Base-by-base conservation (phyloP, 1,284 basidiomycete genomes). In the Gomphus sp. region DNA sequence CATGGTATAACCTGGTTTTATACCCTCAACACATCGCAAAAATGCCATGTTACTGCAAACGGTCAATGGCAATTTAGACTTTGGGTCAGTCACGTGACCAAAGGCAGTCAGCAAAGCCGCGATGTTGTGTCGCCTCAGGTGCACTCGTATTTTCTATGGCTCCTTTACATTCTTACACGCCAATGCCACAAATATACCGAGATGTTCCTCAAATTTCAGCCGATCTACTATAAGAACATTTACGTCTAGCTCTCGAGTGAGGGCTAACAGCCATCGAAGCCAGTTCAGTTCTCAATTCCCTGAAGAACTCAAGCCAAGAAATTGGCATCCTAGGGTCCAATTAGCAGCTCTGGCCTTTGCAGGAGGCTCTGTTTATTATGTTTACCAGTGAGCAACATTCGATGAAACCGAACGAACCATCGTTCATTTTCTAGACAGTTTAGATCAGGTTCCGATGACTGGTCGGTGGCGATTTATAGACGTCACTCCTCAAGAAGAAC, bases 391-490 rank as follows among this genome's bases (percentile, higher is more conserved):
- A 70, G 82, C 75, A 37, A 49, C 31, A 31, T 39, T 51, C 28
- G 55, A 22, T 34, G 47, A n/a, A 31, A 22, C 36, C 12, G 25
- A 39, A 39, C 36, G 43, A 44, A 36, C 62, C 4, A 11, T 47
- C 8, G 44, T 22, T 47, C 44, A 47, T 9, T 43, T 43, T 45
- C 44, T 33, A 41, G 43, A 34, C 62, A 93, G 91, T 66, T 74
- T 92, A 18, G 91, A 94, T 67, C 77, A 81, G 65, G 87, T 91
- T 0, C 85, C 88, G 4, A 84, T 91, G 66, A 94, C 92, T 0
- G 91, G 91, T 0, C 72, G 93, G 59, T 85, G 85, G 78, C 73
- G 93, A 22, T 94, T 93, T 68, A 95, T 96, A 80, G 85, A 87
- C 66, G 78, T 88, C 7, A 80, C 79, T 43, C 78, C 79, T 0